Base-by-base conservation (phyloP, 441 rosid genomes). In the Syzygium malaccense region DNA sequence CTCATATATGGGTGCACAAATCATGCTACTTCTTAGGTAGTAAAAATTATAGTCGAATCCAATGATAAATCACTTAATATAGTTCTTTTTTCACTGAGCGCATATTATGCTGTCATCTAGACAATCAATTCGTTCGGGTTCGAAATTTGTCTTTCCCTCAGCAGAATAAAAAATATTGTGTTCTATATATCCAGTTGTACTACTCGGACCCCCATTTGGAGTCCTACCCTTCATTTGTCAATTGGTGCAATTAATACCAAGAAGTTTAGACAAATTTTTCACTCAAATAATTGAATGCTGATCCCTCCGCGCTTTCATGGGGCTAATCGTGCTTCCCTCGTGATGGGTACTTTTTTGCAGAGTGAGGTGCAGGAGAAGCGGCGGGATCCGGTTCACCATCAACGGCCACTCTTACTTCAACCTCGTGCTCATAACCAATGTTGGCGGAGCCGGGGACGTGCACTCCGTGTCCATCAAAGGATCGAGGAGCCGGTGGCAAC, bases 361-460 rank as follows among this genome's bases (percentile, higher is more conserved):
- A 32, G 90, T 88, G 48, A 66, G 87, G 85, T 88, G 90, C 32
- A 28, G 90, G 87, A 68, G 90, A 55, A 88, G 90, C 30, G 87
- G 90, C 86, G 90, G 90, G 55, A 88, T 88, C 58, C 56, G 90
- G 87, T 88, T 88, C 90, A 55, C 90, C 55, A 3, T 86, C 85
- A 88, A 88, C 49, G 90, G 90, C 71, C 90, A 88, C 75, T 88
- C 90, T 26, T 88, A 88, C 87, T 88, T 88, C 85, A 88, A 88
- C 90, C 87, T 88, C 33, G 90, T 88, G 18, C 87, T 88, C n/a
- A 7, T 88, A 55, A 88, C 90, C 26, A 88, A 88, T 64, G 90
- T 88, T 30, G 90, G 90, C 7, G 90, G 90, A 45, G 90, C 90
- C 9, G 90, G 90, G 20, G 90, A 88, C 56, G 57, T 88, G 51